phyloP scores from a whole-genome alignment of 2,329 filamentous ascomycete genomes.

The Cadophora luteo-olivacea region DNA sequence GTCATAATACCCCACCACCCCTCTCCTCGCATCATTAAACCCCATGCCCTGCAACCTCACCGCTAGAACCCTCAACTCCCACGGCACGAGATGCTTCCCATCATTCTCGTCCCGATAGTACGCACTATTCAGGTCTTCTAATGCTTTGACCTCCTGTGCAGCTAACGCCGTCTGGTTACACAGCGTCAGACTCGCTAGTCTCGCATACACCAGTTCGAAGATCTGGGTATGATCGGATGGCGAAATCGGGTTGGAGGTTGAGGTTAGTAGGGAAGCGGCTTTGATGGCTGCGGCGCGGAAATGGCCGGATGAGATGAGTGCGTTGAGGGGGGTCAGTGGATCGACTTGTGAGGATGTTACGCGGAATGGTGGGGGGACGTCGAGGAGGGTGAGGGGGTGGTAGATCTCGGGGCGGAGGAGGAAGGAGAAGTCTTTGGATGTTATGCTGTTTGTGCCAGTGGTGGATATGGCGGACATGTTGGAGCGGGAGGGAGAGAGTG shows the following conservation, averaged over 20 bases:
- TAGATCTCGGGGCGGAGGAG: conserved; percentile 83
- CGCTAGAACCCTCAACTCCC: conserved; percentile 82
- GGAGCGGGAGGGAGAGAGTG: conserved; percentile 41
- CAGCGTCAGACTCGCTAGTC: conserved; percentile 82
- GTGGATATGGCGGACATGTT: conserved; percentile 41
- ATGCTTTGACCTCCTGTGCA: conserved; percentile 68
- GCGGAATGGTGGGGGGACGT: conserved; percentile 70
- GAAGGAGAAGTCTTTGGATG: conserved; percentile 78
- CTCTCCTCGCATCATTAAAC: conserved; percentile 82
- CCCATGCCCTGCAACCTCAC: conserved; percentile 86
- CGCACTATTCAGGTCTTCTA: conserved; percentile 65
- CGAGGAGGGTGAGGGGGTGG: conserved; percentile 74
- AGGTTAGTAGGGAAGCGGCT: conserved; percentile 66
- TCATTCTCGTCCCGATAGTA: conserved; percentile 61
- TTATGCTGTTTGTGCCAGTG: conserved; percentile 20
- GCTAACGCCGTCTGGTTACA: conserved; percentile 75
- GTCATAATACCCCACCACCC: conserved; percentile 91
- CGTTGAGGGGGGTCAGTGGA: conserved; percentile 67
- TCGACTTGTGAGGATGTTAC: conserved; percentile 68
- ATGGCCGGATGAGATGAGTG: conserved; percentile 74
- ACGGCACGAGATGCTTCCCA: conserved; percentile 76
- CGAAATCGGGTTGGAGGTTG: conserved; percentile 48
- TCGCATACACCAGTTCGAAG: conserved; percentile 79
- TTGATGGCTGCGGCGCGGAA: conserved; percentile 81
- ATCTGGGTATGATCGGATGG: conserved; percentile 66